Evolutionary conservation across 768 basidiomycete genomes (phyloP).

Genomic region (Hygrophoropsis aurantiaca): DNA sequence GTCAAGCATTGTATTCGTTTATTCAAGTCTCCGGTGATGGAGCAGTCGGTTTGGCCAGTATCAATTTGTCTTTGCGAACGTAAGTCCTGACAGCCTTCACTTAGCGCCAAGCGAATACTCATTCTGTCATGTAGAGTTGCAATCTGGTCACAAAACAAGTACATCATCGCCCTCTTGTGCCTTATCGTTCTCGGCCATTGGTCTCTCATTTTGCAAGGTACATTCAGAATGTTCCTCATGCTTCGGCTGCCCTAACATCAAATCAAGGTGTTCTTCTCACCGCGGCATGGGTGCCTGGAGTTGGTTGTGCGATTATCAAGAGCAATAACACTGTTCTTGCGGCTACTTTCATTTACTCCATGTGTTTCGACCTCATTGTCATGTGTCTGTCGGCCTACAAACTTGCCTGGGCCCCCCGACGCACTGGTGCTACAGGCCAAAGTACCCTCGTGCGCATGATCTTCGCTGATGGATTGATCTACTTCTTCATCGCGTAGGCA

Average conservation of each 20-base stretch:
- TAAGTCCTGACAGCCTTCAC: constrained; percentile 11
- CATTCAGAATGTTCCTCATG: background rate
- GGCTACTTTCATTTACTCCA: constrained; percentile 74
- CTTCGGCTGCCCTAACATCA: background rate
- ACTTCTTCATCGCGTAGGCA: constrained; percentile 71
- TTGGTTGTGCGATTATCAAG: constrained; percentile 53
- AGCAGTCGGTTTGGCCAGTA: constrained; percentile 44
- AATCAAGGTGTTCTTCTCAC: constrained; percentile 56
- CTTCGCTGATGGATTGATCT: constrained; percentile 71
- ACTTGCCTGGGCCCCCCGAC: constrained; percentile 34
- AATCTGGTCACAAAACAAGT: constrained; percentile 61
- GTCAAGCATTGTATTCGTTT: constrained; percentile 47
- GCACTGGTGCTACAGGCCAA: constrained; percentile 23
- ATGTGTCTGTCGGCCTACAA: constrained; percentile 61
- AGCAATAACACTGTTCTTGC: constrained; percentile 66
- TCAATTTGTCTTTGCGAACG: constrained; percentile 49
- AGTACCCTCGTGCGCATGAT: constrained; percentile 61
- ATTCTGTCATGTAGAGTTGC: constrained; percentile 46
- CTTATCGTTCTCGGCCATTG: constrained; percentile 68
- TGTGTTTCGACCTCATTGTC: constrained; percentile 69
- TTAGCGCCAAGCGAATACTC: background rate
- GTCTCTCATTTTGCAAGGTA: constrained; percentile 68
- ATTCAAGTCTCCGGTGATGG: constrained; percentile 47
- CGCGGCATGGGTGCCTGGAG: constrained; percentile 49
- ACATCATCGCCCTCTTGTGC: constrained; percentile 48